These are phyloP conservation scores for Heterobasidion parviporum DNA, from an alignment of 1,284 basidiomycete genomes.

Conservation along the genomic window DNA sequence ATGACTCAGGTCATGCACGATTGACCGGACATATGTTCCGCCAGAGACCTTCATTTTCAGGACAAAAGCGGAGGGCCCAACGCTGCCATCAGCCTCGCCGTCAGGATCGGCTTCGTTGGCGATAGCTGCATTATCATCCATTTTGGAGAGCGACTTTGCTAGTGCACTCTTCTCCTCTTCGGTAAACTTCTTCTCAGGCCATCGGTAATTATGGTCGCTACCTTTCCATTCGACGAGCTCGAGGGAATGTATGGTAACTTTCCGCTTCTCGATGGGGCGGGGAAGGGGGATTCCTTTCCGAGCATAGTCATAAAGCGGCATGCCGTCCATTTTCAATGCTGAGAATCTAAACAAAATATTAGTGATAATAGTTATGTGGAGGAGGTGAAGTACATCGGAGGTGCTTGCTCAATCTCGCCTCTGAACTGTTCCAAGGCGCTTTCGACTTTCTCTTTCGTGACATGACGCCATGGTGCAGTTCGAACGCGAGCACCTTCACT, in stretches of 20 bases:
- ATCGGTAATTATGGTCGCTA: constrained; percentile 53
- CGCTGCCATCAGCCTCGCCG: constrained; percentile 26
- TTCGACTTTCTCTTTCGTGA: constrained; percentile 76
- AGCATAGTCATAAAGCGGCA: constrained; percentile 94
- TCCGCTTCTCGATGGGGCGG: constrained; percentile 85
- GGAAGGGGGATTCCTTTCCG: constrained; percentile 86
- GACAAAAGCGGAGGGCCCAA: constrained; percentile 74
- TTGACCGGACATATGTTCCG: constrained; percentile 94
- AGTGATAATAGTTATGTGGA: neutral
- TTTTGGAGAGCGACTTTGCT: constrained; percentile 50
- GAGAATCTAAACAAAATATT: constrained; percentile 67
- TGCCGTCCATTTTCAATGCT: constrained; percentile 97
- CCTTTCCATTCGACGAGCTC: constrained; percentile 68
- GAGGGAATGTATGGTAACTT: constrained; percentile 76
- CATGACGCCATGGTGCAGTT: constrained; percentile 74
- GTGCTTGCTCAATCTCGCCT: constrained; percentile 85
- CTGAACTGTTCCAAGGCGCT: constrained; percentile 68
- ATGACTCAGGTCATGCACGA: constrained; percentile 85
- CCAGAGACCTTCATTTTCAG: constrained; percentile 88
- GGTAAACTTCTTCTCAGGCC: constrained; percentile 67
- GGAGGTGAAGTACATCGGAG: constrained; percentile 69
- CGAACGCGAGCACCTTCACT: constrained; percentile 76
- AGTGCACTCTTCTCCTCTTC: constrained; percentile 66
- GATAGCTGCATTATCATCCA: constrained; percentile 22
- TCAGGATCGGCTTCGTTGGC: constrained; percentile 27